Evolutionary conservation across 1,284 basidiomycete species (phyloP).

Genomic region (Kalmanozyma brasiliensis): DNA sequence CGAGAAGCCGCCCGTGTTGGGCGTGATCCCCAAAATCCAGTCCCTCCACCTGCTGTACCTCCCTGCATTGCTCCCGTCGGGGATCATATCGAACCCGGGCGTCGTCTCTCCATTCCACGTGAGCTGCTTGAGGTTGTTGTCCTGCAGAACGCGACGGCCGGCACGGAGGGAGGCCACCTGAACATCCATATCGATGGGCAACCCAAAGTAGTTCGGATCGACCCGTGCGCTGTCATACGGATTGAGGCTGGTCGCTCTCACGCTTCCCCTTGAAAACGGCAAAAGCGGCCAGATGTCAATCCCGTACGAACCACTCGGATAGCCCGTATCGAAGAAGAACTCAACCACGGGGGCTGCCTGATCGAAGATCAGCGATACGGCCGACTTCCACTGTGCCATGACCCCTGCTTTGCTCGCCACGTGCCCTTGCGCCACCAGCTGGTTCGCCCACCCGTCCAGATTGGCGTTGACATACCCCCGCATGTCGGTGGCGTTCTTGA

Average conservation of each 20-base stretch:
- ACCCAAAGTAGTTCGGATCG: slow-evolving; percentile 66
- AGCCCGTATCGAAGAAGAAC: slow-evolving; percentile 58
- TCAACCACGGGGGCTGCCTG: slow-evolving; percentile 49
- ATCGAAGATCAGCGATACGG: slow-evolving; percentile 47
- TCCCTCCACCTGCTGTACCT: slow-evolving; percentile 63
- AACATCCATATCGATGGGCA: slow-evolving; percentile 67
- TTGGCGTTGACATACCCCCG: slow-evolving; percentile 45
- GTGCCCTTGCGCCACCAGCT: slow-evolving; percentile 48
- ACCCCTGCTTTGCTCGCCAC: slow-evolving; percentile 42
- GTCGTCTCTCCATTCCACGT: slow-evolving; percentile 64
- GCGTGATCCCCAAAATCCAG: slow-evolving; percentile 66
- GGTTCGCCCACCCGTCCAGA: slow-evolving; percentile 49
- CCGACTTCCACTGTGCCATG: slow-evolving; percentile 44
- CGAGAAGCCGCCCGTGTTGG: slow-evolving; percentile 59
- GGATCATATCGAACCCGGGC: slow-evolving; percentile 64
- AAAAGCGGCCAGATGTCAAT: slow-evolving; percentile 62
- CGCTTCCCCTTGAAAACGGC: slow-evolving; percentile 52
- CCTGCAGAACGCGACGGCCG: slow-evolving; percentile 62
- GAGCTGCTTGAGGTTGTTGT: slow-evolving; percentile 51
- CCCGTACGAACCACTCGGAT: slow-evolving; percentile 49
- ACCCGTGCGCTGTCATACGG: slow-evolving; percentile 27
- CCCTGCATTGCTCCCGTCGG: slow-evolving; percentile 58
- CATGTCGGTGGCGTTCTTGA: slow-evolving; percentile 45
- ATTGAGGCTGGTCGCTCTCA: slow-evolving; percentile 36
- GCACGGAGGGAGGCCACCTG: slow-evolving; percentile 64